Conservation (phyloP, 2,329 filamentous ascomycete species). For the Fusarium verticillioides region DNA sequence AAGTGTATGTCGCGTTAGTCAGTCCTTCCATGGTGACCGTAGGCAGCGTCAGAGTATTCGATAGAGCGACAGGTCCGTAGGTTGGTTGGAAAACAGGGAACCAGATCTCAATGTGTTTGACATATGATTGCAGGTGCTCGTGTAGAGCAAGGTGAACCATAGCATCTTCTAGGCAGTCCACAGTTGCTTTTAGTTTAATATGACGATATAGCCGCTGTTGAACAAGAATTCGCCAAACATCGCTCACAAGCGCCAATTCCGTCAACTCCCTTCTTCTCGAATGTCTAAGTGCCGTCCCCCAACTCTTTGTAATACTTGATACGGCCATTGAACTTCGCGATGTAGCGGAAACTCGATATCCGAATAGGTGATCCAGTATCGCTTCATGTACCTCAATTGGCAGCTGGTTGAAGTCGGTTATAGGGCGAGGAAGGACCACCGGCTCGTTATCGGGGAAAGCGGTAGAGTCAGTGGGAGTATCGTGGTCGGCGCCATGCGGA, state of each 20-base stretch:
- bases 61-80: conserved; percentile 55
- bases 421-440: conserved; percentile 26
- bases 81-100: conserved; percentile 77
- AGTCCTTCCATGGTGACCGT: conserved; percentile 66
- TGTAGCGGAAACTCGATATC: conserved; percentile 71
- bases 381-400: conserved; percentile 78
- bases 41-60: conserved; percentile 59
- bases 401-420: conserved; percentile 60
- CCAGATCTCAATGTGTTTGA: conserved; percentile 81
- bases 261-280: conserved; percentile 75
- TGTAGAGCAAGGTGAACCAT: conserved; percentile 69
- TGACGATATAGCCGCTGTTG: conserved; percentile 80
- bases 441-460: conserved; percentile 32
- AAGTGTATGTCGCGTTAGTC: conserved; percentile 67
- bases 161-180: conserved; percentile 69
- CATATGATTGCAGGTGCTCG: conserved; percentile 69
- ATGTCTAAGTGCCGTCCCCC: conserved; percentile 73
- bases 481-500: conserved; percentile 37
- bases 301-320: conserved; percentile 65
- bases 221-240: conserved; percentile 73
- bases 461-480: conserved; percentile 26
- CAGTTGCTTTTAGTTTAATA: conserved; percentile 78
- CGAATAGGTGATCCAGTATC: conserved; percentile 77
- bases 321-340: conserved; percentile 66
- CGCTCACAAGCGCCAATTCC: conserved; percentile 70